These are phyloP conservation scores for Larix sibirica DNA, from an alignment of 83 land plant species.

Conservation along the genomic window DNA sequence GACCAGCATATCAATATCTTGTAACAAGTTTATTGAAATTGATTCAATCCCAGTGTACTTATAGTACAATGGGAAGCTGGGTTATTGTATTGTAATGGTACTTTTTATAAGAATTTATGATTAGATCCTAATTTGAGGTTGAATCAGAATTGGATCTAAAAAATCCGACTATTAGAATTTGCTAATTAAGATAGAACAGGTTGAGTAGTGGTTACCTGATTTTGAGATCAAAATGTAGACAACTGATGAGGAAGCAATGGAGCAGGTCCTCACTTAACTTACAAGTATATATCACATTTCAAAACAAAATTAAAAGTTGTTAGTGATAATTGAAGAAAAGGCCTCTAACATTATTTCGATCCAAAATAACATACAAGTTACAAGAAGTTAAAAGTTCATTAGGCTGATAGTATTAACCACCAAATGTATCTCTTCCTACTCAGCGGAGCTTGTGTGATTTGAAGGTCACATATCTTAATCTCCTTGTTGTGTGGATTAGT, in stretches of 20 bases:
- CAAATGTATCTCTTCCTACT: background rate
- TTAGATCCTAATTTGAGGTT: too few relatives aligned
- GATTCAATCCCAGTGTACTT: too few relatives aligned
- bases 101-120: too few relatives aligned
- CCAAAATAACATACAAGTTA: background rate
- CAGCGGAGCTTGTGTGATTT: constrained; percentile 80
- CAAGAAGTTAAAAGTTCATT: background rate
- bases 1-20: too few relatives aligned
- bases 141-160: too few relatives aligned
- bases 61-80: too few relatives aligned
- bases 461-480: constrained; percentile 80
- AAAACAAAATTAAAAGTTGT: background rate
- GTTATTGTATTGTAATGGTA: too few relatives aligned
- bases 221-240: background rate
- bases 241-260: background rate
- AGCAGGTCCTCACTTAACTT: background rate
- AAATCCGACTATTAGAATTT: too few relatives aligned
- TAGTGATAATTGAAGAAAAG: background rate
- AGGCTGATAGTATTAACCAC: background rate
- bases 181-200: background rate
- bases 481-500: constrained; percentile 82
- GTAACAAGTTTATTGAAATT: too few relatives aligned
- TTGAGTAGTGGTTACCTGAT: too few relatives aligned
- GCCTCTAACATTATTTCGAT: background rate
- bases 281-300: background rate